These are phyloP conservation scores for Boechera retrofracta DNA, from an alignment of 345 rosid species.

Conservation along the genomic window DNA sequence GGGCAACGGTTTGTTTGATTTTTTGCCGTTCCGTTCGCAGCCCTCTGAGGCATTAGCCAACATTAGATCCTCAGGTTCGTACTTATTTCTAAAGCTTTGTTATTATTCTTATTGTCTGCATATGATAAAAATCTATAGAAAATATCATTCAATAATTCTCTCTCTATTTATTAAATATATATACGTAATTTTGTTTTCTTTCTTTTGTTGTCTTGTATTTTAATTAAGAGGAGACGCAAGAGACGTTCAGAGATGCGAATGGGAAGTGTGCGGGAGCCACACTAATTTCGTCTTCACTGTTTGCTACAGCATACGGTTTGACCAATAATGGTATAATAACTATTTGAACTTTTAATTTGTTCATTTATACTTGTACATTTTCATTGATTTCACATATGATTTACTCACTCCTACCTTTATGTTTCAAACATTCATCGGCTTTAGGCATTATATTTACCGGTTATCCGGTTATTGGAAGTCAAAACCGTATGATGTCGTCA, in stretches of 20 bases:
- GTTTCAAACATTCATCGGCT: background rate
- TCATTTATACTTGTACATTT: background rate
- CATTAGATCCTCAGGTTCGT: constrained; percentile 58
- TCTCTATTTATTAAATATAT: background rate
- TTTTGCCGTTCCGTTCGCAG: constrained; percentile 63
- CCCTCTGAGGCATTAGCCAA: constrained; percentile 46
- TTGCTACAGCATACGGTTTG: constrained; percentile 53
- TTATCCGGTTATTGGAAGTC: constrained; percentile 80
- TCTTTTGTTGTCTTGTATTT: background rate
- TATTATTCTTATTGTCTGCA: background rate
- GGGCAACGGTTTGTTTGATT: constrained; percentile 67
- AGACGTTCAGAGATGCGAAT: constrained; percentile 43
- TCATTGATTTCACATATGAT: background rate
- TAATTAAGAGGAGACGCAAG: constrained; percentile 61
- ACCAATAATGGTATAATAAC: constrained; percentile 62
- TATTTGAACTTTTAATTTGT: background rate
- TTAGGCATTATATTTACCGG: constrained; percentile 64
- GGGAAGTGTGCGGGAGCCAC: constrained; percentile 52
- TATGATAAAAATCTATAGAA: background rate
- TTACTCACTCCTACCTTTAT: background rate
- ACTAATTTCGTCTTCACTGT: constrained; percentile 44
- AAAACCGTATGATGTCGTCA: constrained; percentile 72
- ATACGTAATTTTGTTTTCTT: background rate
- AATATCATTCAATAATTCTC: background rate
- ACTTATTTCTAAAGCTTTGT: background rate